These are phyloP conservation scores for Pythium insidiosum DNA, from an alignment of 352 stramenopile genomes.

Conservation along the genomic window DNA sequence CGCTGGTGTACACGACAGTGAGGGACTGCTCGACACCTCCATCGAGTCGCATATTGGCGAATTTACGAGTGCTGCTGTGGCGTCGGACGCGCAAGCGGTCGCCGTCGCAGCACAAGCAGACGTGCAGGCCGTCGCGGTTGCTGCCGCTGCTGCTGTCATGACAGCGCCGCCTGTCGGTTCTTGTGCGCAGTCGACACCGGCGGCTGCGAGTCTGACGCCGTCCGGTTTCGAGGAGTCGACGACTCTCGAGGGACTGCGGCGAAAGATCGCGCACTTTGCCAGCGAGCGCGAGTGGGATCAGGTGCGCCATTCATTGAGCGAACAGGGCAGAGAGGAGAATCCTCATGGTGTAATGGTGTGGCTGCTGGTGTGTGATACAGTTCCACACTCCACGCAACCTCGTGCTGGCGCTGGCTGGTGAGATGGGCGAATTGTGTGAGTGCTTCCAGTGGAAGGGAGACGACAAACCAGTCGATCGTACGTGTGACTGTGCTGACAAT, in stretches of 20 bases:
- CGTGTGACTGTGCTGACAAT: neutral
- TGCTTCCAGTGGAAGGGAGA: slow-evolving; percentile 95
- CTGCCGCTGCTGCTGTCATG: no score
- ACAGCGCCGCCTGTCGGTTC: no score
- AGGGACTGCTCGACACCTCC: slow-evolving; percentile 33
- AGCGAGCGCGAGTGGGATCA: slow-evolving; percentile 25
- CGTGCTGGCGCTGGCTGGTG: slow-evolving; percentile 89
- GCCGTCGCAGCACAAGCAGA: slow-evolving; percentile 2
- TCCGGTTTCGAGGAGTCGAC: slow-evolving; percentile 17
- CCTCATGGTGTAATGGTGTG: no score
- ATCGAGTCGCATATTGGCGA: slow-evolving; percentile 48
- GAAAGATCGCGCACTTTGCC: slow-evolving; percentile 22
- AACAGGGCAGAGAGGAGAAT: no score
- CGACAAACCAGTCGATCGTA: slow-evolving; percentile 52
- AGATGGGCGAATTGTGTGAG: slow-evolving; percentile 94
- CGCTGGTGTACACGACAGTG: slow-evolving; percentile 35
- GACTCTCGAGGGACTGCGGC: slow-evolving; percentile 21
- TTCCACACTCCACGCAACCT: slow-evolving; percentile 87
- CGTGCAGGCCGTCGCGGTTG: no score
- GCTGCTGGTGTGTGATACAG: no score
- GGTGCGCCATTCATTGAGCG: no score
- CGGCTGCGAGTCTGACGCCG: neutral
- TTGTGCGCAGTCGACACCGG: neutral
- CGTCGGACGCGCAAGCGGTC: slow-evolving; percentile 13
- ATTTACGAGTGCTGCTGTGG: slow-evolving; percentile 20